Evolutionary conservation across 768 basidiomycete genomes (phyloP).

Genomic region (Agaricus sinodeliciosus): DNA sequence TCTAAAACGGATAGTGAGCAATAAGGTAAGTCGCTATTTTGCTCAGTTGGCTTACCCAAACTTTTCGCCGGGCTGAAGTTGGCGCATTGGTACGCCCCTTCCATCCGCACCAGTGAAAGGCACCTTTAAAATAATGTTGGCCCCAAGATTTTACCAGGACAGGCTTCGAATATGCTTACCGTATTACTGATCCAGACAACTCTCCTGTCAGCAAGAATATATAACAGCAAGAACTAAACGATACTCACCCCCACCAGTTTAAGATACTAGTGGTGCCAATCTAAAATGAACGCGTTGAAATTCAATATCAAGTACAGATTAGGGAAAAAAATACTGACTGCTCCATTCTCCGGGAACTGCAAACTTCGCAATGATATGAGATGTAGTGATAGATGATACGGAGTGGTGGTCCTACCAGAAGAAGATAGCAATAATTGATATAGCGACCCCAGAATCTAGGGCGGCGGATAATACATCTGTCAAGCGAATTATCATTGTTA

Average conservation of each 20-base stretch:
- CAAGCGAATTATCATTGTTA: background rate
- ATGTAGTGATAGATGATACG: background rate
- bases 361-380: conserved; percentile 10
- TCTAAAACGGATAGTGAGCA: background rate
- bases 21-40: background rate
- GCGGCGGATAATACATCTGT: conserved; percentile 66
- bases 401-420: conserved; percentile 34
- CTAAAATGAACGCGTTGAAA: background rate
- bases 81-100: conserved; percentile 19
- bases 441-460: conserved; percentile 60
- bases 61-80: conserved; percentile 21
- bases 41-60: conserved; percentile 24
- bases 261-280: conserved; percentile 24
- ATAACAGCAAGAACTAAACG: background rate
- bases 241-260: conserved; percentile 30
- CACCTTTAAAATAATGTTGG: conserved; percentile 12
- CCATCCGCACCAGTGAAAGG: conserved; percentile 21
- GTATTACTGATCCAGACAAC: conserved; percentile 22
- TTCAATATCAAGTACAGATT: background rate
- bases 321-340: conserved; percentile 16
- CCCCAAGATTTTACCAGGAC: conserved; percentile 22
- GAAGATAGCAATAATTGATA: conserved; percentile 57
- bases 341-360: conserved; percentile 33
- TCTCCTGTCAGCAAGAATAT: background rate
- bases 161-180: conserved; percentile 31